Base-by-base conservation (phyloP, 2,329 filamentous ascomycete genomes). In the Karstenula rhodostoma region DNA sequence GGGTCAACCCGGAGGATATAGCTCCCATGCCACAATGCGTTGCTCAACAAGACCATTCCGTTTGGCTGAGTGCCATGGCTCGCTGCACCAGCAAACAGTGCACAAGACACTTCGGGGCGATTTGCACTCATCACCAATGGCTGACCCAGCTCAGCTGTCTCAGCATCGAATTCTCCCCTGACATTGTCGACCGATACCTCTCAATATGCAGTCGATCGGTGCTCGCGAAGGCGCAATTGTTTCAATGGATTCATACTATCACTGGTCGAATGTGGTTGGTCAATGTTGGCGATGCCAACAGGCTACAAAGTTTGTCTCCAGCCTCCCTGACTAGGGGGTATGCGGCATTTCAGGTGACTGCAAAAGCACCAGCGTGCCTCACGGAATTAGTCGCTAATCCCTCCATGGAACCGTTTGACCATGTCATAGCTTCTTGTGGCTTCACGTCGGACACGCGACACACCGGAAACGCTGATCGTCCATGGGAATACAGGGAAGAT, bases 1-100 rank as follows among this genome's bases (percentile, higher is more conserved):
- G 72, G 73, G 69, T 75, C n/a, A 74, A 77, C 59, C 74, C 74
- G 43, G 72, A 77, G 65, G 70, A 75, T 58, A 58, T 77, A 48
- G 22, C 58, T 61, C 51, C 74, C 23, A 77, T 77, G 73, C 74
- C 75, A 46, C 73, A 77, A 51, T 77, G 75, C 54, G 68, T 77
- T 51, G 73, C 71, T 52, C 71, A 77, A 60, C 75, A 77, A 49
- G 71, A 76, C 52, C 69, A 62, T 48, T 66, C 70, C 35, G 25
- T 53, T 42, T 77, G 73, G 75, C 61, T 77, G 55, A 60, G 50
- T 56, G 53, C 70, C 57, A 73, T 77, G 71, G 73, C 75, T 6
- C 66, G 57, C 59, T 77, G 75, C 57, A 75, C 70, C 27, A 49
- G 61, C 50, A 72, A 59, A 57, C 59, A 58, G 65, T 76, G 73